Evolutionary conservation across 2,329 filamentous ascomycete species (phyloP), one percentile per base, ranked within the genome.

Genomic region (Stagonosporopsis chrysanthemi): DNA sequence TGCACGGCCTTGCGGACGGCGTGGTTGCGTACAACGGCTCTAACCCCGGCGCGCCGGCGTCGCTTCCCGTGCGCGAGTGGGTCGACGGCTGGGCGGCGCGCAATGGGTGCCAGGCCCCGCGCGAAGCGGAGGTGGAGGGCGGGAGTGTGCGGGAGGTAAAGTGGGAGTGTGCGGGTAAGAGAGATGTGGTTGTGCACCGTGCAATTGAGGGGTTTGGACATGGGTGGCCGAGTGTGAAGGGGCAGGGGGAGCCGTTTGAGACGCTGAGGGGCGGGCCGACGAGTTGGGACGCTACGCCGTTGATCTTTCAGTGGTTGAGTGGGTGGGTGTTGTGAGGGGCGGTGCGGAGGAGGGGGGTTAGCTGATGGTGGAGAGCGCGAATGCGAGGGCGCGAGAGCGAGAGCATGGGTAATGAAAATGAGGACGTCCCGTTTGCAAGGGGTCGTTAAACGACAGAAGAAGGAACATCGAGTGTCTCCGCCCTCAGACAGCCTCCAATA

Each of bases 21-120:
- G 57, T 71, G 8, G 62, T 68, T 19, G 62, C 66, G n/a, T 71
- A 69, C 17, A 53, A 70, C 23, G 67, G 68, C 11, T 28, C 56
- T 24, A 67, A 66, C 43, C 40, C 22, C 4, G 52, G 62, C 2
- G 56, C 52, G n/a, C 54, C 64, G 0, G 53, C 64, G 9, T 63
- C 57, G 2, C 58, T 69, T 5, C 60, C 65, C 1, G 29, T 71
- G 14, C 40, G 50, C 3, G 22, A 43, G 8, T 71, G 61, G 62
- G 45, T 70, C 2, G 42, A 42, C 5, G 17, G 22, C 0, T 65
- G 67, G 67, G 60, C 48, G 3, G 33, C 48, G 24, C 49, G 40
- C 17, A 49, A 64, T 24, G 59, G 42, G 6, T 71, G 44, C 26
- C 39, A 19, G 15, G 29, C 42, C 3, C 49, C 54, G 3, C n/a